Percentiles rank a stretch among this genome's conserved stretches.
Conservation (phyloP, 176 grass and related monocot species). For the Musa acuminata region DNA sequence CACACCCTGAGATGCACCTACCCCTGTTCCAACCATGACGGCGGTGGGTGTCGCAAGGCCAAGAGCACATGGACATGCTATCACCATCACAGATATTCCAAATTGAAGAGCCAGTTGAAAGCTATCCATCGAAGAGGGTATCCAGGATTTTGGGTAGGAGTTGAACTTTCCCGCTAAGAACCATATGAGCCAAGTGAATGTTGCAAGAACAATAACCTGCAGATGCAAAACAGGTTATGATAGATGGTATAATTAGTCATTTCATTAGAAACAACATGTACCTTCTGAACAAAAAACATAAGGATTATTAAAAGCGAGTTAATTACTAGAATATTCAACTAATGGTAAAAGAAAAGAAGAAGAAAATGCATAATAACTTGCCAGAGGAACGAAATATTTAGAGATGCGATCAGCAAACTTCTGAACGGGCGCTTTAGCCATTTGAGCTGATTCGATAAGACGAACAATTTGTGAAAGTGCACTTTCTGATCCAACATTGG, state of each 20-base stretch:
- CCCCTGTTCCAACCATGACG: slow-evolving; percentile 95
- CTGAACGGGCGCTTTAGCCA: slow-evolving; percentile 96
- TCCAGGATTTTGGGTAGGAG: slow-evolving; percentile 66
- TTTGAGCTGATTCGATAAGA: slow-evolving; percentile 83
- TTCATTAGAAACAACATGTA: too few species aligned
- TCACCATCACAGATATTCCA: slow-evolving; percentile 96
- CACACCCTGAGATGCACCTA: slow-evolving; percentile 84
- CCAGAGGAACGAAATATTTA: slow-evolving; percentile 77
- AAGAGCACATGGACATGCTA: slow-evolving; percentile 88
- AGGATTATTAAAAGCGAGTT: too few species aligned
- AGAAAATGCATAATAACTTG: slow-evolving; percentile 19
- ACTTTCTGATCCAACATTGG: slow-evolving; percentile 84
- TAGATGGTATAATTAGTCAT: too few species aligned
- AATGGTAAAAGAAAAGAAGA: neutral
- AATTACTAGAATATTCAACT: neutral
- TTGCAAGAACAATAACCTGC: slow-evolving; percentile 55
- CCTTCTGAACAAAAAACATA: too few species aligned
- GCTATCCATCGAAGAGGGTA: slow-evolving; percentile 85
- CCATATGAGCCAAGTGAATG: slow-evolving; percentile 82
- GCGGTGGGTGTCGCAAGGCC: slow-evolving; percentile 91
- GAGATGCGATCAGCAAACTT: slow-evolving; percentile 94
- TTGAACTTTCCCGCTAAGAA: slow-evolving; percentile 69
- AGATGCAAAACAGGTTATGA: neutral
- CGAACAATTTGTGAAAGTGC: slow-evolving; percentile 88
- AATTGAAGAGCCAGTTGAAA: slow-evolving; percentile 96